Evolutionary conservation across 2,329 filamentous ascomycete species (phyloP).

Genomic region (Epichloe coenophiala): DNA sequence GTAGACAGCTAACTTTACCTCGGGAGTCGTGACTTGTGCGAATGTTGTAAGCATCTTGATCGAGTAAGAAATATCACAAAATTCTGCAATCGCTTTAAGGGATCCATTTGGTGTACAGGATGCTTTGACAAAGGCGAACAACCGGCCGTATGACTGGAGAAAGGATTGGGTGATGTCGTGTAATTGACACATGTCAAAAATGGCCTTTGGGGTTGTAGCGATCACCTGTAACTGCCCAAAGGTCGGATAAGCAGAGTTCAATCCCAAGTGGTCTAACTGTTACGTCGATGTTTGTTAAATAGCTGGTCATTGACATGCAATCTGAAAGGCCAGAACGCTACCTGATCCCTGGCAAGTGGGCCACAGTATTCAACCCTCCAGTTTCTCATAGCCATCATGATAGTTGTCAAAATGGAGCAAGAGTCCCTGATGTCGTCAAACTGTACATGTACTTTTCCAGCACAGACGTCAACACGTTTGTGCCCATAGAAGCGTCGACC

Average conservation of each 20-base stretch:
- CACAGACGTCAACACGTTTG: slow-evolving; percentile 21
- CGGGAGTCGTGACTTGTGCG: slow-evolving; percentile 9
- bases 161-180: slow-evolving; percentile 19
- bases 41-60: slow-evolving; percentile 25
- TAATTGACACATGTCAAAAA: slow-evolving; percentile 19
- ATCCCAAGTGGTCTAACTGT: not conserved
- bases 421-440: slow-evolving; percentile 51
- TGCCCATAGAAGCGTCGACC: slow-evolving; percentile 24
- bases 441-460: slow-evolving; percentile 35
- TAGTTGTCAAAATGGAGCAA: slow-evolving; percentile 32
- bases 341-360: slow-evolving; percentile 1
- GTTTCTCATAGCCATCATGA: slow-evolving; percentile 26
- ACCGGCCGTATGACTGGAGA: slow-evolving; percentile 33
- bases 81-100: slow-evolving; percentile 38
- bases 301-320: not conserved
- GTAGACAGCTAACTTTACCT: slow-evolving; percentile 11
- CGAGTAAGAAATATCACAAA: slow-evolving; percentile 33
- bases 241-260: not conserved
- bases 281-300: not conserved
- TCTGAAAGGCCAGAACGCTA: not conserved
- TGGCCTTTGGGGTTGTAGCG: slow-evolving; percentile 10
- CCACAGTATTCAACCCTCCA: slow-evolving; percentile 27
- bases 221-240: slow-evolving; percentile 18
- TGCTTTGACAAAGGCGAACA: slow-evolving; percentile 37
- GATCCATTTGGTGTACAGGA: slow-evolving; percentile 26